Evolutionary conservation across 1,284 basidiomycete genomes (phyloP).

Genomic region (Fomitopsis palustris): DNA sequence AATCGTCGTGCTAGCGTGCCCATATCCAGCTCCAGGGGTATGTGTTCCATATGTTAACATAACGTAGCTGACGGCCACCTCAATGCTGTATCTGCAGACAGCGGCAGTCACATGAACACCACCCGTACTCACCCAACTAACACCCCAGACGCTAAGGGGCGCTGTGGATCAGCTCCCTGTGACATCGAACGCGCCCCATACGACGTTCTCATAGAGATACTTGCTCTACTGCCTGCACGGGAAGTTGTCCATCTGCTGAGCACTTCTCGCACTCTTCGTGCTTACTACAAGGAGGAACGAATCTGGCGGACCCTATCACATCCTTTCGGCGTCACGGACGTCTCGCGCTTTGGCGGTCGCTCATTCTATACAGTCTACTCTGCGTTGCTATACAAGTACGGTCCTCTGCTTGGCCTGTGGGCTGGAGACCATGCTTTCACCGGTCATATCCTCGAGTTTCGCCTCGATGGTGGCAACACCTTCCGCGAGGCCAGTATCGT

Average conservation of each 20-base stretch:
- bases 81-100: not conserved
- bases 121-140: too few relatives aligned
- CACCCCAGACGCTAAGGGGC: too few relatives aligned
- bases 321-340: constrained; percentile 13
- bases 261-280: constrained; percentile 17
- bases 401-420: constrained; percentile 22
- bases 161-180: too few relatives aligned
- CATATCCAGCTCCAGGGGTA: not conserved
- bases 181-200: constrained; percentile 16
- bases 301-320: constrained; percentile 20
- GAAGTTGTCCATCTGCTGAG: constrained; percentile 22
- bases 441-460: constrained; percentile 18
- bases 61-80: not conserved
- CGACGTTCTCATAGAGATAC: constrained; percentile 20
- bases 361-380: constrained; percentile 21
- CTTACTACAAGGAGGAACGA: constrained; percentile 14
- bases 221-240: constrained; percentile 10
- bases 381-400: constrained; percentile 18
- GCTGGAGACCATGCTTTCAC: constrained; percentile 21
- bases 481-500: constrained; percentile 12
- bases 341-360: constrained; percentile 11
- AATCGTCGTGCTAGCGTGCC: not conserved
- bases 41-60: too few relatives aligned
- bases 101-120: too few relatives aligned
- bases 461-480: constrained; percentile 9